These are phyloP conservation scores for Pleodorina starrii DNA, from an alignment of 139 green algal genomes.

Conservation along the genomic window DNA sequence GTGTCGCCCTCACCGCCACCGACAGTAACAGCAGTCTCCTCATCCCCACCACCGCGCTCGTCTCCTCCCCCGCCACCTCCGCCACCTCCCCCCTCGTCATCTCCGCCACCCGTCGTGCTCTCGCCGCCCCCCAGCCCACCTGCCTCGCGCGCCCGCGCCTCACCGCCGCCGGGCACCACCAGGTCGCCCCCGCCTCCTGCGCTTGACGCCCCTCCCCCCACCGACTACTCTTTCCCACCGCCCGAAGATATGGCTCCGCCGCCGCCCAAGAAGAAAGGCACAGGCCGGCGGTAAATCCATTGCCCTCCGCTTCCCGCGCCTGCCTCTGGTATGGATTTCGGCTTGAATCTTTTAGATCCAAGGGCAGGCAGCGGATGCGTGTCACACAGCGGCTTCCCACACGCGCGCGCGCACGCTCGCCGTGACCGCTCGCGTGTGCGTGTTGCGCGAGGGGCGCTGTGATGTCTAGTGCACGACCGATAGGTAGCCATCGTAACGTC, in stretches of 20 bases:
- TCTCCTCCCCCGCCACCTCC: not conserved
- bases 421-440: too few relatives aligned
- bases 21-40: not conserved
- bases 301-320: too few relatives aligned
- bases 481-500: too few relatives aligned
- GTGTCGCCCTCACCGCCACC: not conserved
- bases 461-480: too few relatives aligned
- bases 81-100: not conserved
- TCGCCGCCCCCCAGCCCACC: not conserved
- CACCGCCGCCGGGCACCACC: not conserved
- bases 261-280: constrained; percentile 6
- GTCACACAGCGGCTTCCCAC: too few relatives aligned
- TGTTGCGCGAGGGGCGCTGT: too few relatives aligned
- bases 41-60: not conserved
- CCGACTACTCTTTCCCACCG: not conserved
- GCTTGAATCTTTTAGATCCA: too few relatives aligned
- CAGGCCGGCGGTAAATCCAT: not conserved
- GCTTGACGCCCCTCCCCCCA: not conserved
- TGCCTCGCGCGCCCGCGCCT: not conserved
- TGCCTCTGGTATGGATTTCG: too few relatives aligned
- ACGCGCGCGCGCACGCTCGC: too few relatives aligned
- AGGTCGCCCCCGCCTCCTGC: not conserved
- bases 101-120: not conserved
- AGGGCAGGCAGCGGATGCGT: too few relatives aligned
- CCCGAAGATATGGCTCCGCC: not conserved